Conservation (phyloP, 345 rosid genomes). For the Populus deltoides region DNA sequence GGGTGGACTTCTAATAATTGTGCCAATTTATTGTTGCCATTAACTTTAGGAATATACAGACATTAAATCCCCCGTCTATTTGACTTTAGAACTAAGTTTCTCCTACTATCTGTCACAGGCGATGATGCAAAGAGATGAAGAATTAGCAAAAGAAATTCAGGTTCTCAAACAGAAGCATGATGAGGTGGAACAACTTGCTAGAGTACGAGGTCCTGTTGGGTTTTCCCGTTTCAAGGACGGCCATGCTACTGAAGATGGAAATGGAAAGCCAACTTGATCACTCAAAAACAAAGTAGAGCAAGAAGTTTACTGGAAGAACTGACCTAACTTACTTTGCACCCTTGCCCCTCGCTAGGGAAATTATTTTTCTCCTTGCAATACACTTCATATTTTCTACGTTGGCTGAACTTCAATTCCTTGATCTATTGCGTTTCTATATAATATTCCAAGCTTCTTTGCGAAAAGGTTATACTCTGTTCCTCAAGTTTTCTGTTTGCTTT, state of each 20-base stretch:
- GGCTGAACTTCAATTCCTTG: not conserved
- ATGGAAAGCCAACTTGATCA: slow-evolving; percentile 27
- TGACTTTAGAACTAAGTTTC: not conserved
- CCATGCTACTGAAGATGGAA: slow-evolving; percentile 14
- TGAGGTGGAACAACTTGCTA: slow-evolving; percentile 42
- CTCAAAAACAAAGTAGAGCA: not conserved
- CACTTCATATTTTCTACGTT: not conserved
- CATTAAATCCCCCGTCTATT: not conserved
- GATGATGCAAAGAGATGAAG: slow-evolving; percentile 55
- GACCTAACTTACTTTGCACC: not conserved
- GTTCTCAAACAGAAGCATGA: slow-evolving; percentile 39
- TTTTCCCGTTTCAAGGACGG: slow-evolving; percentile 26
- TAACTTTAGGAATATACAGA: not conserved
- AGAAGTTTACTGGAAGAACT: slow-evolving; percentile 2
- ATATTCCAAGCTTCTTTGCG: not conserved
- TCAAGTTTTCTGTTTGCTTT: not conserved
- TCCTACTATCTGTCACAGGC: slow-evolving; percentile 25
- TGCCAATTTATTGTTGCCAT: not conserved
- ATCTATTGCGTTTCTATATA: not conserved
- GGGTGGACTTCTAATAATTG: not conserved
- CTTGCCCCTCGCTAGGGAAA: not conserved
- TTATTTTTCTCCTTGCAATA: not conserved
- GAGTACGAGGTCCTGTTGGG: slow-evolving; percentile 34
- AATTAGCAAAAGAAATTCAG: slow-evolving; percentile 39
- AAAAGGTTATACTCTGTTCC: not conserved